Evolutionary conservation across 768 basidiomycete genomes (phyloP).

Genomic region (Pisolithus sp.): DNA sequence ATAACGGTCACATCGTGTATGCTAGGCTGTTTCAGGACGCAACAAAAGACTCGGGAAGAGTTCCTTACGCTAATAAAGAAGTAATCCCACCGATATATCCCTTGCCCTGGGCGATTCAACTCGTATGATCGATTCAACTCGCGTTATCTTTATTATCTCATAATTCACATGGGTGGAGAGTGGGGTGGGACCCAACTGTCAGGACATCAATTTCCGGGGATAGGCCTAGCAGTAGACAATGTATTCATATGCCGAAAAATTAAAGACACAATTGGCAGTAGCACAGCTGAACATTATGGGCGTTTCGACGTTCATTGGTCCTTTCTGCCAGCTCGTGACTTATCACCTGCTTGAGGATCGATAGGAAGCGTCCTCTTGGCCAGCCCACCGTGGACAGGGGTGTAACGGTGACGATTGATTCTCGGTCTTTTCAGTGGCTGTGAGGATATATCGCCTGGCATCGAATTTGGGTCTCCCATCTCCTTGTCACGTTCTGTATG

Average conservation of each 20-base stretch:
- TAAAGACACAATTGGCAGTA: conserved; percentile 6
- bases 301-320: conserved; percentile 31
- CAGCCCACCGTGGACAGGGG: conserved; percentile 34
- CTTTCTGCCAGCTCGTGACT: conserved; percentile 46
- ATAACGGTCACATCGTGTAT: conserved; percentile 95
- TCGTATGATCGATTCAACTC: conserved; percentile 36
- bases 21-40: conserved; percentile 97
- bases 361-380: conserved; percentile 58
- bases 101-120: conserved; percentile 39
- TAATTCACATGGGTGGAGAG: conserved; percentile 14
- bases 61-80: conserved; percentile 81
- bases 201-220: conserved; percentile 6
- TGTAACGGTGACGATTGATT: conserved; percentile 50
- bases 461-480: conserved; percentile 30
- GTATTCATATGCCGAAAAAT: conserved; percentile 11
- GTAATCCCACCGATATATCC: conserved; percentile 6
- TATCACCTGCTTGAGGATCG: conserved; percentile 56
- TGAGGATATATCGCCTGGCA: conserved; percentile 30
- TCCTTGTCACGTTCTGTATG: conserved; percentile 61
- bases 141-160: conserved; percentile 20
- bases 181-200: conserved; percentile 1
- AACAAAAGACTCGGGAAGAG: conserved; percentile 97
- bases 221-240: conserved; percentile 5
- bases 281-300: conserved; percentile 1
- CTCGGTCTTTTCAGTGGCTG: conserved; percentile 55